Evolutionary conservation across 768 basidiomycete genomes (phyloP).

Genomic region (Trametes punicea): DNA sequence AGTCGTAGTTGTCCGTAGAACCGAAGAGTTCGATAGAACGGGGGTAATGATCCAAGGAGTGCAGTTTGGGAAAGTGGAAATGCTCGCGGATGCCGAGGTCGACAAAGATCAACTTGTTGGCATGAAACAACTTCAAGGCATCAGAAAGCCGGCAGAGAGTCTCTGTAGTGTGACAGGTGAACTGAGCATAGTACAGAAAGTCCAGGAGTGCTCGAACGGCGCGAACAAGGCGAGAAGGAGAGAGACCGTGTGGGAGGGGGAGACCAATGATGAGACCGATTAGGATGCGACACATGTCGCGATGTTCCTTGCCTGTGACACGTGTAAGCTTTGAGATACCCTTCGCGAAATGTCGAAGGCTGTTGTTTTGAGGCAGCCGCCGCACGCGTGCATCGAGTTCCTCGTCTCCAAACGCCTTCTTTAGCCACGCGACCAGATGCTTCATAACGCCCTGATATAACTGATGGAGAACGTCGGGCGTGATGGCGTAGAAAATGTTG

Average conservation of each 20-base stretch:
- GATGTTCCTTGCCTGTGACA: slow-evolving; percentile 28
- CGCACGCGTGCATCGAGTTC: slow-evolving; percentile 23
- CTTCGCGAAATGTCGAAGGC: slow-evolving; percentile 21
- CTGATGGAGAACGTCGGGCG: slow-evolving; percentile 32
- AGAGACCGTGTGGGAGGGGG: slow-evolving; percentile 3
- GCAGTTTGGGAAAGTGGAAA: slow-evolving; percentile 27
- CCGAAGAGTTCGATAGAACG: slow-evolving; percentile 19
- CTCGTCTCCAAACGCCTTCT: not conserved
- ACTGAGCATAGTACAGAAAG: slow-evolving; percentile 28
- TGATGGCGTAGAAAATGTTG: slow-evolving; percentile 26
- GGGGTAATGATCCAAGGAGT: slow-evolving; percentile 22
- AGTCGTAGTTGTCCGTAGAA: slow-evolving; percentile 24
- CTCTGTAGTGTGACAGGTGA: slow-evolving; percentile 13
- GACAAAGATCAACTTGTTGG: slow-evolving; percentile 23
- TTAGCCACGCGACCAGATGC: slow-evolving; percentile 26
- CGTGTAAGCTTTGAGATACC: slow-evolving; percentile 22
- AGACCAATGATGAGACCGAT: slow-evolving; percentile 22
- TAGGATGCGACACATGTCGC: slow-evolving; percentile 23
- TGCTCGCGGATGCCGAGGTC: slow-evolving; percentile 20
- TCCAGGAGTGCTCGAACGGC: slow-evolving; percentile 24
- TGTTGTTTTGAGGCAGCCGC: slow-evolving; percentile 23
- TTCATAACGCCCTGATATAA: slow-evolving; percentile 31
- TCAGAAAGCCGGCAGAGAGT: slow-evolving; percentile 16
- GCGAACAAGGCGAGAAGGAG: slow-evolving; percentile 10
- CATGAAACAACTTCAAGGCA: slow-evolving; percentile 21